Base-by-base conservation (phyloP, 2,329 filamentous ascomycete species). In the Fusarium metavorans region DNA sequence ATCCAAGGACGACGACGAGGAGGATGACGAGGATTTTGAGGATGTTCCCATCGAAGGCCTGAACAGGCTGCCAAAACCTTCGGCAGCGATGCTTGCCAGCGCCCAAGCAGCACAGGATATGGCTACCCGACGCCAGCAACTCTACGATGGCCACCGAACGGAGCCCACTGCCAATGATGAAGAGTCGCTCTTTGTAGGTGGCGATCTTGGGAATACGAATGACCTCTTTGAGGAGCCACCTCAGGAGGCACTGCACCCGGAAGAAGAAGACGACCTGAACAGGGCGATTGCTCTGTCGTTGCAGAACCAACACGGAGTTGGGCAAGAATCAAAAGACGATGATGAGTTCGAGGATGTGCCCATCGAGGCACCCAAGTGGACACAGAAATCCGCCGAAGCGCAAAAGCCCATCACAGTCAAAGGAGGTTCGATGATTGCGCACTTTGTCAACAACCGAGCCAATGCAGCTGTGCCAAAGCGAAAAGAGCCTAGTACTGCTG, bases 41-140 rank as follows among this genome's bases (percentile, higher is more conserved):
- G 95, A 98, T 82, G 93, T 98, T 5, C 95, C 95, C 0, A 95
- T 98, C 57, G 94, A 97, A 81, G 95, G 95, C 0, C 80, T 98
- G 14, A 98, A 98, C 77, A 88, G 95, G 60, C 84, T 98, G 18
- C 95, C 95, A 0, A 96, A 92, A 57, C 68, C 77, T 57, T 67
- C 76, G 10, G 67, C 67, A n/a, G 71, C 70, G n/a, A 67, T 67
- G n/a, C 25, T 67, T 14, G 72, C 70, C n/a, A 79, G 76, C 48
- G 54, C 75, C 27, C 74, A 80, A 61, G 76, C 76, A 39, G 76
- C 79, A 14, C 80, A 76, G 30, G 72, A 77, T n/a, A 76, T 76
- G 20, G 75, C 73, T 18, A 56, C 72, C 2, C 72, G 74, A 13
- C 80, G 80, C 27, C 79, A 81, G 32, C 77, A 81, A 14, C 65